Conservation (phyloP, 768 basidiomycete genomes). For the Termitomyces sp. region DNA sequence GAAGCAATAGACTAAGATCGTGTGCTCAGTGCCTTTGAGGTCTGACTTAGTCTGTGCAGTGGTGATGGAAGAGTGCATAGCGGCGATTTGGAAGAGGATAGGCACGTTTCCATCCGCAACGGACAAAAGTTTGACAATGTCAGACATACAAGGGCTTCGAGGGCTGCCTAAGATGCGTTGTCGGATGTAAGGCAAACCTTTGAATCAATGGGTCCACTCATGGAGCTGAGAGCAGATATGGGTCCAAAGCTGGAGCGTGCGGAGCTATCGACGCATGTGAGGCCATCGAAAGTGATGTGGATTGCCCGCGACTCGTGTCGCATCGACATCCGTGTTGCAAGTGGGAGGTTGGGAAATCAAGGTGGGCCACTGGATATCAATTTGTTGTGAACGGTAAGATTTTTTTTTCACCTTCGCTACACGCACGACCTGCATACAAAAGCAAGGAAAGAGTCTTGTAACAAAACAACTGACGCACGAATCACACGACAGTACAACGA, state of each 20-base stretch:
- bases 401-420: too few relatives aligned
- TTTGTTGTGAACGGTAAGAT: too few relatives aligned
- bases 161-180: slow-evolving; percentile 65
- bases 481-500: too few relatives aligned
- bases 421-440: too few relatives aligned
- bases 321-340: background rate
- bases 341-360: background rate
- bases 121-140: slow-evolving; percentile 65
- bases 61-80: too few relatives aligned
- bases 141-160: slow-evolving; percentile 74
- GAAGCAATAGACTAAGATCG: too few relatives aligned
- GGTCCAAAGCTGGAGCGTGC: slow-evolving; percentile 66
- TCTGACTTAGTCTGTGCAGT: too few relatives aligned
- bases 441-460: too few relatives aligned
- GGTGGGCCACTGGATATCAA: background rate
- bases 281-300: slow-evolving; percentile 49
- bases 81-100: too few relatives aligned
- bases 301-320: slow-evolving; percentile 39
- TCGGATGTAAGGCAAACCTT: slow-evolving; percentile 65
- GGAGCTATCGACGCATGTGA: slow-evolving; percentile 73
- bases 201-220: slow-evolving; percentile 85
- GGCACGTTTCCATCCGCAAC: too few relatives aligned
- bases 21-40: too few relatives aligned
- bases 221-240: slow-evolving; percentile 53
- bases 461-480: too few relatives aligned